Evolutionary conservation across 163 green algal species (phyloP).

Genomic region (Chloromonas sp.): DNA sequence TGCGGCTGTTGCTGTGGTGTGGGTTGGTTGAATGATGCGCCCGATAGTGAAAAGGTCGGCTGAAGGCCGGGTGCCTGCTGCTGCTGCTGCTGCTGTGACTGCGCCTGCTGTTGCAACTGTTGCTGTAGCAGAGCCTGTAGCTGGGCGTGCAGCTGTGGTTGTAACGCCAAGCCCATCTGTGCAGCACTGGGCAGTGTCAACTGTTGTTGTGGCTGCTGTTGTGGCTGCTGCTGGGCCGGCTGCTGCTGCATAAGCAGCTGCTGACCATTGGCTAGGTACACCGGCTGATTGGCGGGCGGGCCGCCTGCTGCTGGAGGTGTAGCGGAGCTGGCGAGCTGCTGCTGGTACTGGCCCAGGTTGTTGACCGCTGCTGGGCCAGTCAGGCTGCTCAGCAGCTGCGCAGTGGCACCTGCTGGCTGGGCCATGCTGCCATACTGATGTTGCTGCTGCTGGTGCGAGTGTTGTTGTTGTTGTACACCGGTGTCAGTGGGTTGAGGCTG

Average conservation of each 20-base stretch:
- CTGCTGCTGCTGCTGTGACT: conserved; percentile 8
- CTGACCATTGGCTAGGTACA: too few species aligned
- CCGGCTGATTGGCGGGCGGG: too few species aligned
- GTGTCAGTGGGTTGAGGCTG: too few species aligned
- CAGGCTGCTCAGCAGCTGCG: neutral
- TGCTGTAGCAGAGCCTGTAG: neutral
- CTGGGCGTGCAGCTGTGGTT: neutral
- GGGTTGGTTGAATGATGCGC: neutral
- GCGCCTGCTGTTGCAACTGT: neutral
- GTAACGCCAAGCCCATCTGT: neutral
- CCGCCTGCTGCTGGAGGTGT: neutral
- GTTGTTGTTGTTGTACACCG: neutral
- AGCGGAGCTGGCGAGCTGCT: neutral
- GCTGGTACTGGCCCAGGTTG: conserved; percentile 1
- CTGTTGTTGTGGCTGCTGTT: neutral
- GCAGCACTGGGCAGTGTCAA: neutral
- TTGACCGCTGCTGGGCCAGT: neutral
- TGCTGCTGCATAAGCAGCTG: too few species aligned
- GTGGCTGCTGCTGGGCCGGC: too few species aligned
- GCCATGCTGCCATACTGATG: neutral
- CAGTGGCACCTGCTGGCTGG: neutral
- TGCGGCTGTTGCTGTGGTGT: neutral
- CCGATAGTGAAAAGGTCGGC: neutral
- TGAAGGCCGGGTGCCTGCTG: neutral
- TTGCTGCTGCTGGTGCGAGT: conserved; percentile 7